These are phyloP conservation scores for Rhodotorula kratochvilovae DNA, from an alignment of 768 basidiomycete genomes.

Conservation along the genomic window DNA sequence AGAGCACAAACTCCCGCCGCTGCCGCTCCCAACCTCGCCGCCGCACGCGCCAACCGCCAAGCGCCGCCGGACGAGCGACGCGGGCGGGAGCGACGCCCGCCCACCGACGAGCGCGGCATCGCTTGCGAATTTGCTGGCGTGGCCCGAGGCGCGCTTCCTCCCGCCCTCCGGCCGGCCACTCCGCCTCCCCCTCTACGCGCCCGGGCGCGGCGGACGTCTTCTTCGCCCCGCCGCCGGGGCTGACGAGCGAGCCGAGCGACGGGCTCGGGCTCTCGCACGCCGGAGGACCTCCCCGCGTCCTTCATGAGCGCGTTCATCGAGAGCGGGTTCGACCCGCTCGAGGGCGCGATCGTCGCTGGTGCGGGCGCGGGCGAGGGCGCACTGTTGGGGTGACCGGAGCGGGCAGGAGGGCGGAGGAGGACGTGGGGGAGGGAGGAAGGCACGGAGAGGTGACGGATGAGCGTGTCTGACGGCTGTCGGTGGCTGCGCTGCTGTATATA, in stretches of 20 bases:
- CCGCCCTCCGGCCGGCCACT: too few relatives aligned
- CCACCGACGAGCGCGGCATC: not conserved
- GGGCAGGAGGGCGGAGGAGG: not conserved
- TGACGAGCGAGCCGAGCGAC: too few relatives aligned
- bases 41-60: not conserved
- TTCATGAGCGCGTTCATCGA: constrained; percentile 8
- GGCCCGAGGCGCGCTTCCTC: too few relatives aligned
- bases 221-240: too few relatives aligned
- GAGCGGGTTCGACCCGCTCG: constrained; percentile 9
- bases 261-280: too few relatives aligned
- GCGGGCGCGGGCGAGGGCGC: not conserved
- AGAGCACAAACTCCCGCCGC: not conserved
- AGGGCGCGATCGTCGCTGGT: not conserved
- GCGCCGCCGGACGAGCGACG: not conserved
- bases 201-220: too few relatives aligned
- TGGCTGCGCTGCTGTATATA: too few relatives aligned
- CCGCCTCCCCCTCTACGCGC: too few relatives aligned
- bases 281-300: not conserved
- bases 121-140: too few relatives aligned
- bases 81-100: constrained; percentile 1
- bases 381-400: not conserved
- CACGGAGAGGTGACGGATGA: too few relatives aligned
- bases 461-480: too few relatives aligned
- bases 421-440: too few relatives aligned
- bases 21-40: not conserved